Conservation (phyloP, 1,284 basidiomycete genomes). For the Papiliotrema nemorosa region DNA sequence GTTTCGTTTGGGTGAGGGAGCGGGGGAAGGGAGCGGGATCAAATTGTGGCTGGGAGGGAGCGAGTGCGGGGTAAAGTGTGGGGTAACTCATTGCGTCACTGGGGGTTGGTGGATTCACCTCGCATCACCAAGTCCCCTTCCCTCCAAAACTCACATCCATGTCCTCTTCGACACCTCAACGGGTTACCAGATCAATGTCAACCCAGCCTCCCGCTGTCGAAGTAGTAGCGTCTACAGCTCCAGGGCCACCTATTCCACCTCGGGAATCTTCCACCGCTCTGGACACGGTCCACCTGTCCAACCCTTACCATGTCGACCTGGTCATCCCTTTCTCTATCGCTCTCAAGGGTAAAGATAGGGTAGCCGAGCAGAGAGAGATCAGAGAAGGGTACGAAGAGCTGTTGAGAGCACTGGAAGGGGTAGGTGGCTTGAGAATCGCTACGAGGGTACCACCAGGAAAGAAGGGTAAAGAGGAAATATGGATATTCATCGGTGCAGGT, state of each 20-base stretch:
- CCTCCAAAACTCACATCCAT: neutral
- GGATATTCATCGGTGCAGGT: constrained; percentile 75
- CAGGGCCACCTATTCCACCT: constrained; percentile 30
- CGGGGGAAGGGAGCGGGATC: too few species aligned
- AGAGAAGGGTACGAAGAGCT: constrained; percentile 35
- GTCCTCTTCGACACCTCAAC: constrained; percentile 20
- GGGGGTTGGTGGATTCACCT: too few species aligned
- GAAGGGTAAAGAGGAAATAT: constrained; percentile 62
- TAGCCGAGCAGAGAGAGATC: constrained; percentile 24
- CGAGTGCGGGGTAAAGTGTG: too few species aligned
- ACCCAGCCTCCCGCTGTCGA: constrained; percentile 12
- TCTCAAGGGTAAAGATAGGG: constrained; percentile 11
- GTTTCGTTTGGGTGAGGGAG: constrained; percentile 1
- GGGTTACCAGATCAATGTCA: constrained; percentile 30
- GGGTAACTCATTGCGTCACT: too few species aligned
- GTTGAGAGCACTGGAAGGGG: constrained; percentile 33
- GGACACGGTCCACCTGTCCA: constrained; percentile 18
- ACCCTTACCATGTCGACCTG: constrained; percentile 45
- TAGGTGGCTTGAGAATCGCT: constrained; percentile 38
- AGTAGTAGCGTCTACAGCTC: constrained; percentile 20
- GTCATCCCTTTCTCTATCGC: constrained; percentile 40
- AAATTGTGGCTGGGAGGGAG: too few species aligned
- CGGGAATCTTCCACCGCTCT: constrained; percentile 13
- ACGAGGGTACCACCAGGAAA: constrained; percentile 23
- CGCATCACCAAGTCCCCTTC: too few species aligned